Evolutionary conservation across 2,329 filamentous ascomycete genomes (phyloP), one percentile per base, ranked within the genome.

Genomic region (Chalara sp.): DNA sequence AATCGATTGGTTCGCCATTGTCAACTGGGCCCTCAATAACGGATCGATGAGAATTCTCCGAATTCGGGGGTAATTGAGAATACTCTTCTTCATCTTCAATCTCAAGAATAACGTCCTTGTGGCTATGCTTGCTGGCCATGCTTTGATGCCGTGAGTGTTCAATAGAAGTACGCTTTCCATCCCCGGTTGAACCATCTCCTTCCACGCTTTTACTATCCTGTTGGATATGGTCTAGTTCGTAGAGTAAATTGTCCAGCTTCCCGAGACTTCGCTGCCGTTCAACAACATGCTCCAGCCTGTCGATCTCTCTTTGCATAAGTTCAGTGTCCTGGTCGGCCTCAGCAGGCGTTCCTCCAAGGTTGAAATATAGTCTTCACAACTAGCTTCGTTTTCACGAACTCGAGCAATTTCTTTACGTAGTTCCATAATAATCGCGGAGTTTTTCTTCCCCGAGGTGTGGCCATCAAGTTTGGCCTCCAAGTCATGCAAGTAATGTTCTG

Each of bases 311-410:
- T 67, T 96, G 90, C 92, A 99, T 96, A 54, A 96, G 74, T 67
- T 97, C 93, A 57, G 89, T 83, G 65, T 99, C 93, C 67, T 97
- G 92, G 63, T 99, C 93, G 2, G 92, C 86, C 69, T 99, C 93
- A 1, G 93, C 93, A 99, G 79, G 28, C 92, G 86, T 70, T 97
- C 93, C 66, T 99, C 93, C 8, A 99, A 74, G 0, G 91, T 97
- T 1, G 92, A 95, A 48, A 99, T 97, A 67, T 99, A 99, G 58
- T 97, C 93, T 67, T 99, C 93, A 59, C 85, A 90, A 39, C 86
- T 86, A 4, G 85, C 80, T 71, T 99, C 93, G 60, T 90, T 96
- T 62, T 96, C 93, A 46, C 91, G 83, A 12, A 91, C 81, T 41
- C 92, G 85, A 29, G 86, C 77, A 54, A 99, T 85, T 70, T 99